Percentiles rank a stretch among this genome's conserved stretches.
phyloP scores from a whole-genome alignment of 106 monocot genomes.

The Dioscorea dumetorum region DNA sequence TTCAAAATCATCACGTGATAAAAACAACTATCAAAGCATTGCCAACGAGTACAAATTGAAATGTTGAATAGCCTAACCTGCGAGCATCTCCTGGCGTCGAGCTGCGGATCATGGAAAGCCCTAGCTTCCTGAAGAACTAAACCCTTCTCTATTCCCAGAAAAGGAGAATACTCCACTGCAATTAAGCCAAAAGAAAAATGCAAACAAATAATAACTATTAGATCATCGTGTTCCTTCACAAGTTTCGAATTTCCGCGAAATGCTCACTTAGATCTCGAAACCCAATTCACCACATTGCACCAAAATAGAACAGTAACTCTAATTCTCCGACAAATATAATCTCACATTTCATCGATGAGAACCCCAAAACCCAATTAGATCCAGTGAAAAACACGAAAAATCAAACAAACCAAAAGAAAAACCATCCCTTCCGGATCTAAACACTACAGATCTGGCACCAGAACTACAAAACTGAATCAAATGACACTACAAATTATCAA shows the following conservation, averaged over 20 bases:
- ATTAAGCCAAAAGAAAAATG: conserved; percentile 5
- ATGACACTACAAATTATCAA: background rate
- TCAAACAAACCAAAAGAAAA: no score
- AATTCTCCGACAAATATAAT: background rate
- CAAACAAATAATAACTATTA: background rate
- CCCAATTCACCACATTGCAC: background rate
- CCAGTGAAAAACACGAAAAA: background rate
- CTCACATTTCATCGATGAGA: background rate
- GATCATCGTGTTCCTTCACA: no score
- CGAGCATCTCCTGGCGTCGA: conserved; percentile 88
- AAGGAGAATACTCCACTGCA: conserved; percentile 85
- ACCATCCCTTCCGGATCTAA: conserved; percentile 6
- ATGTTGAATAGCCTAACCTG: conserved; percentile 39
- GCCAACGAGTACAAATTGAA: no score
- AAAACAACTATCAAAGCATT: no score
- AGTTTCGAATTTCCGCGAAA: no score
- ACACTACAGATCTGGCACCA: conserved; percentile 8
- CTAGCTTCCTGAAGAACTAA: conserved; percentile 95
- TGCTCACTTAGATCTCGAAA: background rate
- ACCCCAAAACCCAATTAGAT: background rate
- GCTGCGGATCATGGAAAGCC: conserved; percentile 94
- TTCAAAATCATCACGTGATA: background rate
- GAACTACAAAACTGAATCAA: background rate
- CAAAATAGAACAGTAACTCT: background rate
- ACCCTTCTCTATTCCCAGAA: conserved; percentile 94